phyloP scores from a whole-genome alignment of 805 yeast genomes.

The Candida krabiensis region DNA sequence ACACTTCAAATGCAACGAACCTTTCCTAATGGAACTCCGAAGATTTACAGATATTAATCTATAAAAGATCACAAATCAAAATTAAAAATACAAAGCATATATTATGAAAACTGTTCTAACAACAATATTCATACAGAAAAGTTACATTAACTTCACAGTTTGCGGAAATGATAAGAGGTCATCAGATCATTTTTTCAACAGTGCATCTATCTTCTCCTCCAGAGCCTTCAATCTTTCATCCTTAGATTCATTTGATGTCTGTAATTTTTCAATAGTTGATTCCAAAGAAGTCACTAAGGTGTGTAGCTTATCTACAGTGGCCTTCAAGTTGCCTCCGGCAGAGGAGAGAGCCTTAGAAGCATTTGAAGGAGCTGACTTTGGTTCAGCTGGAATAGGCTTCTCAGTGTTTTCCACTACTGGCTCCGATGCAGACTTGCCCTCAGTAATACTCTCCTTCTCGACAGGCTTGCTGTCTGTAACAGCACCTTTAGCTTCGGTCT shows the following conservation, averaged over 20 bases:
- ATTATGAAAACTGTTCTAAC: too few species aligned
- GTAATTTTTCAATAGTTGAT: constrained; percentile 49
- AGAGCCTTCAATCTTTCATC: constrained; percentile 59
- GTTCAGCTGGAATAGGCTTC: constrained; percentile 10
- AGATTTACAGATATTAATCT: too few species aligned
- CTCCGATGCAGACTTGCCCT: constrained; percentile 8
- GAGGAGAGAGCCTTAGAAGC: constrained; percentile 36
- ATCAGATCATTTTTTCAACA: constrained; percentile 42
- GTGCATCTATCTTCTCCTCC: constrained; percentile 60
- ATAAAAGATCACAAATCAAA: too few species aligned
- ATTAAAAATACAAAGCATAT: too few species aligned
- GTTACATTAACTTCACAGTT: not conserved
- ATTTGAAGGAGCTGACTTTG: constrained; percentile 30
- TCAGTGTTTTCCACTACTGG: constrained; percentile 16
- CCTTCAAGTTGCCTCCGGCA: constrained; percentile 65
- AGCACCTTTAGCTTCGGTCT: constrained; percentile 12
- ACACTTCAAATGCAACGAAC: too few species aligned
- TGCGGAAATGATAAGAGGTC: not conserved
- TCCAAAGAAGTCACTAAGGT: constrained; percentile 58
- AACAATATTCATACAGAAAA: too few species aligned
- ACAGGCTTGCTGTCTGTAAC: constrained; percentile 1
- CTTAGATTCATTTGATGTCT: constrained; percentile 57
- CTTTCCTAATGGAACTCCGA: too few species aligned
- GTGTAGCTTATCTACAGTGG: constrained; percentile 68
- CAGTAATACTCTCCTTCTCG: constrained; percentile 12